Conservation (phyloP, 768 basidiomycete genomes). For the Galerina marginata region DNA sequence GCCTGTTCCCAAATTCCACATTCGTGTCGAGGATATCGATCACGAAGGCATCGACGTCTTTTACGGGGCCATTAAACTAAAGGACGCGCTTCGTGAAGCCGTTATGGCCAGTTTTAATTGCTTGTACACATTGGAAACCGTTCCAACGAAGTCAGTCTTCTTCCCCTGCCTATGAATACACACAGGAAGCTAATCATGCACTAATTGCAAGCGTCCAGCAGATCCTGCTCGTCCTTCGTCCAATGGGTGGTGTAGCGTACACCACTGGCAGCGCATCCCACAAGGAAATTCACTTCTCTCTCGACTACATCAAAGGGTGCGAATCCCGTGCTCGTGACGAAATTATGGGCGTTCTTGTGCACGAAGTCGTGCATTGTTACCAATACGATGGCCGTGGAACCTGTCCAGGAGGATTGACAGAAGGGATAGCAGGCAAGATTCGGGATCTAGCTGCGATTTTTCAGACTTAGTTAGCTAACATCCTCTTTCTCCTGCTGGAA, state of each 20-base stretch:
- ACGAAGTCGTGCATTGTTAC: slow-evolving; percentile 82
- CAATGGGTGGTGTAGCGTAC: slow-evolving; percentile 75
- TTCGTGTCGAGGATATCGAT: slow-evolving; percentile 62
- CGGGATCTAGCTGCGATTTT: not conserved
- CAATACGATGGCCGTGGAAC: slow-evolving; percentile 67
- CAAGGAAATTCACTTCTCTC: slow-evolving; percentile 80
- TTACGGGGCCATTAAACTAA: slow-evolving; percentile 53
- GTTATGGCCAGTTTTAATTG: slow-evolving; percentile 53
- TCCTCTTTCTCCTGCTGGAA: not conserved
- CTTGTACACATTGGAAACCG: slow-evolving; percentile 45
- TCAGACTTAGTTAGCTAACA: not conserved
- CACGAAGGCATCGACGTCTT: slow-evolving; percentile 66
- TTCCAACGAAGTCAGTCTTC: slow-evolving; percentile 39
- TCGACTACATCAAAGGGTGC: slow-evolving; percentile 60
- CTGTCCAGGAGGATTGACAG: slow-evolving; percentile 74
- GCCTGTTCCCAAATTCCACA: slow-evolving; percentile 59
- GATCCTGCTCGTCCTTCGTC: slow-evolving; percentile 63
- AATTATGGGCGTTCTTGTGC: slow-evolving; percentile 71
- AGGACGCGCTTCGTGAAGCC: slow-evolving; percentile 45
- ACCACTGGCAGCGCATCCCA: slow-evolving; percentile 57
- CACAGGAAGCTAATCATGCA: not conserved
- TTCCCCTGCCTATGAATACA: not conserved
- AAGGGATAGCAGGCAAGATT: slow-evolving; percentile 76
- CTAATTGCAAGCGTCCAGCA: slow-evolving; percentile 47
- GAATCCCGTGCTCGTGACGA: slow-evolving; percentile 55